Percentiles rank a stretch among this genome's conserved stretches.
Conservation (phyloP, 352 stramenopile species). For the Pythium periplocum region DNA sequence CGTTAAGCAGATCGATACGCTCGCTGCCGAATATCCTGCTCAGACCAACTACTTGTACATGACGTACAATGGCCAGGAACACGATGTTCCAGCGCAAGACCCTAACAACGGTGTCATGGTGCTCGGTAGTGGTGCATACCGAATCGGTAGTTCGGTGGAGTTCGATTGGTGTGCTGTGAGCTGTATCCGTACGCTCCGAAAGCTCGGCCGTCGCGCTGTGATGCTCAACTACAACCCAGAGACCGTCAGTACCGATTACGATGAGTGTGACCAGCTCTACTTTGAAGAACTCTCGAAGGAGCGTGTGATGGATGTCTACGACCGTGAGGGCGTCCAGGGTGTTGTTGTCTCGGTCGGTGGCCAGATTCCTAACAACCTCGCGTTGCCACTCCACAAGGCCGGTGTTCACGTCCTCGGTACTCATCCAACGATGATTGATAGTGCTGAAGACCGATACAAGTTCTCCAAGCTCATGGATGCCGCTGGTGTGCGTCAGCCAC, state of each 20-base stretch:
- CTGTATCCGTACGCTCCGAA: slow-evolving; percentile 91
- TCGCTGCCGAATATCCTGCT: slow-evolving; percentile 97
- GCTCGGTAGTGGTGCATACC: slow-evolving; percentile 97
- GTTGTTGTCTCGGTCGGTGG: slow-evolving; percentile 98
- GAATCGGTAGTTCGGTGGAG: slow-evolving; percentile 97
- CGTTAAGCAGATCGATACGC: slow-evolving; percentile 99
- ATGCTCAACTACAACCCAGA: slow-evolving; percentile 99
- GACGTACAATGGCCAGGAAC: slow-evolving; percentile 94
- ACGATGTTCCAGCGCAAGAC: slow-evolving; percentile 80
- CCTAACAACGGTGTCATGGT: slow-evolving; percentile 93
- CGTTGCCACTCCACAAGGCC: slow-evolving; percentile 88
- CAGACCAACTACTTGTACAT: slow-evolving; percentile 99
- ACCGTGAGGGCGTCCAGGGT: slow-evolving; percentile 91
- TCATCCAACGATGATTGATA: slow-evolving; percentile 93
- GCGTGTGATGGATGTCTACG: slow-evolving; percentile 98
- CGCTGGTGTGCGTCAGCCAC: slow-evolving; percentile 94
- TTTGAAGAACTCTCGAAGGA: slow-evolving; percentile 99
- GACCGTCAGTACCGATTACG: slow-evolving; percentile 99
- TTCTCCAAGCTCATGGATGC: slow-evolving; percentile 97
- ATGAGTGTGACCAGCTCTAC: slow-evolving; percentile 98
- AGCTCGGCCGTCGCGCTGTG: slow-evolving; percentile 93
- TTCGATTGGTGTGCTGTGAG: slow-evolving; percentile 99
- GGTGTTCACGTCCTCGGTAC: slow-evolving; percentile 97
- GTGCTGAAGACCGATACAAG: slow-evolving; percentile 96
- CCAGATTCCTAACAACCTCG: slow-evolving; percentile 99